These are phyloP conservation scores for Corylus americana DNA, from an alignment of 306 rosid genomes.

Conservation along the genomic window DNA sequence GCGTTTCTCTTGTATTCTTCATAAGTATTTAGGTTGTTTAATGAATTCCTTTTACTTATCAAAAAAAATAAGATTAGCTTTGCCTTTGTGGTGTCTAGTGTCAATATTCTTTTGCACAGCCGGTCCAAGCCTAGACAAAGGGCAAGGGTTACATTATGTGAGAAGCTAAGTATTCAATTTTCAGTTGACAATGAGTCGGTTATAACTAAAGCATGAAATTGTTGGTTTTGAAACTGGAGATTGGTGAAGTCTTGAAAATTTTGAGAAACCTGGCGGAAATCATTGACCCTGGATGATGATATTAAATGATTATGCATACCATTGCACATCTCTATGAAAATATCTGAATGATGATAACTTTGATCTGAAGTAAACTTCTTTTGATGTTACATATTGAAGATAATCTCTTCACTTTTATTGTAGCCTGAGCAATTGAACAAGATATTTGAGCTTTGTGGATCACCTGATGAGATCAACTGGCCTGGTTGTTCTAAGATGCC, in stretches of 20 bases:
- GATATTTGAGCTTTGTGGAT: constrained; percentile 76
- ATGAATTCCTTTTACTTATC: too few relatives aligned
- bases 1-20: too few relatives aligned
- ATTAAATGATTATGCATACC: background rate
- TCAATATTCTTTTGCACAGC: background rate
- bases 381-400: background rate
- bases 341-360: background rate
- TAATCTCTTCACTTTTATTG: constrained; percentile 24
- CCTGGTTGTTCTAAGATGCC: constrained; percentile 65
- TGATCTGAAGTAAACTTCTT: background rate
- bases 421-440: constrained; percentile 75
- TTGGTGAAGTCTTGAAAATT: background rate
- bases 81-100: background rate
- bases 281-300: background rate
- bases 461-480: constrained; percentile 72
- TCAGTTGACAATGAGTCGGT: background rate
- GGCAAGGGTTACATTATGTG: background rate
- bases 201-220: background rate
- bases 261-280: background rate
- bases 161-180: background rate
- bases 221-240: background rate
- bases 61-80: background rate
- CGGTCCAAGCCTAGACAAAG: background rate
- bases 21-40: too few relatives aligned
- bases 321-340: background rate